phyloP scores from a whole-genome alignment of 345 rosid species.

The Lepidium africanum region DNA sequence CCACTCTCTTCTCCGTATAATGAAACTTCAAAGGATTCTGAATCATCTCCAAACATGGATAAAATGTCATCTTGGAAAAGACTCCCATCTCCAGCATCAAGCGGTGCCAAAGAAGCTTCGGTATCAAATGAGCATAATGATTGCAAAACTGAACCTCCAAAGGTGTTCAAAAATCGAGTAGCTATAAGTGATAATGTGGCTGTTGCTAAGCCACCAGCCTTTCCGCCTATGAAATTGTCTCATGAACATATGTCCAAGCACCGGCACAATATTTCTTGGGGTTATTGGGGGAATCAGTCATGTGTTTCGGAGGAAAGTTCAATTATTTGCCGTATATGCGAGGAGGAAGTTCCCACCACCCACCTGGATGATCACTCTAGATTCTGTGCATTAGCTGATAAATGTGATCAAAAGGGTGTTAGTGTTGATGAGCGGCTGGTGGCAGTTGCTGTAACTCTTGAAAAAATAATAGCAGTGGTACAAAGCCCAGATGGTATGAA shows the following conservation, averaged over 20 bases:
- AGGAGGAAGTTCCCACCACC: constrained; percentile 72
- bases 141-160: constrained; percentile 40
- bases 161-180: constrained; percentile 26
- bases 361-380: constrained; percentile 78
- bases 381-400: constrained; percentile 85
- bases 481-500: constrained; percentile 74
- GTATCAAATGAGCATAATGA: constrained; percentile 39
- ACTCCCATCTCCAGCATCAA: constrained; percentile 61
- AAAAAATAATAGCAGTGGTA: constrained; percentile 49
- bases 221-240: constrained; percentile 38
- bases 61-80: constrained; percentile 79
- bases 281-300: constrained; percentile 78
- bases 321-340: constrained; percentile 91
- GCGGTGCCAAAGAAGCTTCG: constrained; percentile 39
- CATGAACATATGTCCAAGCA: constrained; percentile 49
- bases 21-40: constrained; percentile 30
- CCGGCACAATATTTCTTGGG: constrained; percentile 72
- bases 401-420: constrained; percentile 63
- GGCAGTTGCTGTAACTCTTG: constrained; percentile 68
- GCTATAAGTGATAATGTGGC: constrained; percentile 38
- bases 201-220: constrained; percentile 35
- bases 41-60: constrained; percentile 51
- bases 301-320: constrained; percentile 52
- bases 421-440: constrained; percentile 67
- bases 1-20: constrained; percentile 26